phyloP scores from a whole-genome alignment of 495 filamentous ascomycete species.

The Penicillium crystallinum region DNA sequence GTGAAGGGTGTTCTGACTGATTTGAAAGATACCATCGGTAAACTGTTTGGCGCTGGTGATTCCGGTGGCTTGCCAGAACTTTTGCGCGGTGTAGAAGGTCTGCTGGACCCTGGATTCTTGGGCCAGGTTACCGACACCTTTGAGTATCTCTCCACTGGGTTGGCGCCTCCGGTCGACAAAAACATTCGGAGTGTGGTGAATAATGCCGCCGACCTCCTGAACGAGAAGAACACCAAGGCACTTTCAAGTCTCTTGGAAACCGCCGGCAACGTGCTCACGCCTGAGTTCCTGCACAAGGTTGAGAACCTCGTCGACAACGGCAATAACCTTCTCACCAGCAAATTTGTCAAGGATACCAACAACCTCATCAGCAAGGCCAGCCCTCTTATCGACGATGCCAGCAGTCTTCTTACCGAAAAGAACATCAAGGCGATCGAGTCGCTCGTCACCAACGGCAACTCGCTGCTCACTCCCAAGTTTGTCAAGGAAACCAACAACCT shows the following conservation, averaged over 20 bases:
- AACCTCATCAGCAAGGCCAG: constrained; percentile 32
- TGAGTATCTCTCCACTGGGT: constrained; percentile 31
- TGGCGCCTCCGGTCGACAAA: constrained; percentile 35
- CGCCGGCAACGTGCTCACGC: constrained; percentile 23
- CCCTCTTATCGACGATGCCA: constrained; percentile 32
- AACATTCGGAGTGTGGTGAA: constrained; percentile 35
- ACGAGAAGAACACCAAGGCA: constrained; percentile 32
- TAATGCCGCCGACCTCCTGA: constrained; percentile 31
- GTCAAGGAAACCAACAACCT: constrained; percentile 37
- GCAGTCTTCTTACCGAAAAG: constrained; percentile 33
- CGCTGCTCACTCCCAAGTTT: constrained; percentile 32
- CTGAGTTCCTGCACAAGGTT: constrained; percentile 26
- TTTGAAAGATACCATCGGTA: background rate
- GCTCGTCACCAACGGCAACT: constrained; percentile 35
- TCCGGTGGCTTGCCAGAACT: constrained; percentile 2
- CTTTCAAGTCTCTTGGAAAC: constrained; percentile 35
- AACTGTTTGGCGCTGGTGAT: constrained; percentile 2
- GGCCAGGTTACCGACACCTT: constrained; percentile 30
- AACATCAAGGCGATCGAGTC: constrained; percentile 33
- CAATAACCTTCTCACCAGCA: constrained; percentile 14
- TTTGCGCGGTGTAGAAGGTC: constrained; percentile 11
- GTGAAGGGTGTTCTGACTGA: background rate
- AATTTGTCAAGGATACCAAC: constrained; percentile 22
- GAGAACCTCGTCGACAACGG: constrained; percentile 17
- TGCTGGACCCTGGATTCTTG: constrained; percentile 22